Base-by-base conservation (phyloP, 208 protist genomes). In the Porcisia hertigi region DNA sequence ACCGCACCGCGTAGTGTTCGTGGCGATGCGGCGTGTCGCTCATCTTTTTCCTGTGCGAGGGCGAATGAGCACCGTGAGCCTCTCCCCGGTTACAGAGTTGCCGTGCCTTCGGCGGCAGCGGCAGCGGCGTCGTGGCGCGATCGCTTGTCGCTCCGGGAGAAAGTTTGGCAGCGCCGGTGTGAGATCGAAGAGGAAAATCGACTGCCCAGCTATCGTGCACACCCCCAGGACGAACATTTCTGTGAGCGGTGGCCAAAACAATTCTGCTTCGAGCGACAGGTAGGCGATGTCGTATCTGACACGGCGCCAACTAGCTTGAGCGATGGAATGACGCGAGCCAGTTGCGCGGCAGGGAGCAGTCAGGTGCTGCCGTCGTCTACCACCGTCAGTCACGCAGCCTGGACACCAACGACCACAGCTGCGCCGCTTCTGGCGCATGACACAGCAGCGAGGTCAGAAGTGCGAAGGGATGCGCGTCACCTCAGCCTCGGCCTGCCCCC, bases 181-280 rank as follows among this genome's bases (percentile, higher is more conserved):
- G 43, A 72, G 47, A 59, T 75, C 54, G 53, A 66, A 23, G 82
- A 82, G 14, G 72, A 75, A 54, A 64, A 73, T 43, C 82, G 83
- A 34, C 16, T 89, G 34, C 30, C 76, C 45, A 52, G 30, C 47
- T 87, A 88, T 77, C 65, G 82, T 11, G 47, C 67, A 1, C 34
- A 87, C 43, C 63, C 91, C 67, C 75, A 81, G 41, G 80, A 86
- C 34, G 91, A 89, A 67, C 89, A 91, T 71, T 84, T 88, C 77
- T 81, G 88, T 41, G 89, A 86, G 20, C 79, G 77, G 70, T 75
- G 81, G 62, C 72, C 72, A 55, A 90, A 93, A 76, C 66, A 81
- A 1, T 64, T 57, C 70, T 74, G 86, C 59, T 81, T 72, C 45
- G 89, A 93, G 16, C 25, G 66, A 30, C 45, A 47, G n/a, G 11